Evolutionary conservation across 1,139 yeast species (phyloP).

Genomic region (Hansenula lynferdii): DNA sequence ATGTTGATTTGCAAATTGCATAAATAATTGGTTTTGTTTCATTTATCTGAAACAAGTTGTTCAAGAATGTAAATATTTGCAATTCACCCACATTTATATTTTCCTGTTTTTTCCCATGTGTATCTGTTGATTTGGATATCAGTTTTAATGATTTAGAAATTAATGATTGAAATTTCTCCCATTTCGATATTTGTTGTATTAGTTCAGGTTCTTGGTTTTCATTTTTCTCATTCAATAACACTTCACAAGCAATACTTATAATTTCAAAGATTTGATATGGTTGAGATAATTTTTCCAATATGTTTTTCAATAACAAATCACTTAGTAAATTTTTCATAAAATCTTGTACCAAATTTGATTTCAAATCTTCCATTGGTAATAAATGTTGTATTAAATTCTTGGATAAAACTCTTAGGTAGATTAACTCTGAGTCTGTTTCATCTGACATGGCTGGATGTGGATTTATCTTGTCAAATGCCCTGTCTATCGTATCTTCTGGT

Average conservation of each 20-base stretch:
- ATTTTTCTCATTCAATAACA: constrained; percentile 4
- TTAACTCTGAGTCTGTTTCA: constrained; percentile 15
- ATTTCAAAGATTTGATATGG: constrained; percentile 22
- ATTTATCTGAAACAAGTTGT: constrained; percentile 10
- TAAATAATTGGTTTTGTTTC: constrained; percentile 23
- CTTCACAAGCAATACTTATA: constrained; percentile 13
- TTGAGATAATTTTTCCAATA: constrained; percentile 33
- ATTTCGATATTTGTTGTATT: background rate
- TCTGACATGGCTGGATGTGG: constrained; percentile 47
- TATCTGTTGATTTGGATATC: background rate
- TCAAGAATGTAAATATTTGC: constrained; percentile 14
- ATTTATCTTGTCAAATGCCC: constrained; percentile 30
- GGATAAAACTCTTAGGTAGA: constrained; percentile 31
- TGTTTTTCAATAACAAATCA: constrained; percentile 35
- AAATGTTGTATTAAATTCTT: constrained; percentile 29
- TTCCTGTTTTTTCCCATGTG: background rate
- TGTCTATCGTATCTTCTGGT: constrained; percentile 26
- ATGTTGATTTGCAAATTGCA: constrained; percentile 20
- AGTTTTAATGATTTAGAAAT: background rate
- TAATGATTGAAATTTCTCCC: background rate
- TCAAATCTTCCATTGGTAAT: constrained; percentile 34
- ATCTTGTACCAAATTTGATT: constrained; percentile 32
- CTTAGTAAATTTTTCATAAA: constrained; percentile 35
- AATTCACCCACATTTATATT: constrained; percentile 4
- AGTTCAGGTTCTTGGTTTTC: background rate